phyloP scores from a whole-genome alignment of 345 rosid species.

The Syzygium jambos region DNA sequence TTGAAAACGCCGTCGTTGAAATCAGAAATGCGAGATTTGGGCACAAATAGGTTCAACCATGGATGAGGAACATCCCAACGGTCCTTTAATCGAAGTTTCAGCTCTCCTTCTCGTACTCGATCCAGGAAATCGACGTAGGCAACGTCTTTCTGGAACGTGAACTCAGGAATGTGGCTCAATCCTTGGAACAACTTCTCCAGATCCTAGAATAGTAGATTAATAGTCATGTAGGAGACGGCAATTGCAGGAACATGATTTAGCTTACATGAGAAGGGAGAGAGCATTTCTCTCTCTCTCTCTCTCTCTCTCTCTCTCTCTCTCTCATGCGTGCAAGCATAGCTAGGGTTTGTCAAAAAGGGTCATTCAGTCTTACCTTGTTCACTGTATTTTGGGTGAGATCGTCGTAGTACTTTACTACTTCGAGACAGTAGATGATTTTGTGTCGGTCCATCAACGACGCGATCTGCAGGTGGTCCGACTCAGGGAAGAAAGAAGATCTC shows the following conservation, averaged over 20 bases:
- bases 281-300: background rate
- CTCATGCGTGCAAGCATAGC: background rate
- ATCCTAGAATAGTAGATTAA: slow-evolving; percentile 6
- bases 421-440: slow-evolving; percentile 35
- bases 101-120: slow-evolving; percentile 67
- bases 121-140: slow-evolving; percentile 46
- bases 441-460: slow-evolving; percentile 21
- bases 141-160: slow-evolving; percentile 18
- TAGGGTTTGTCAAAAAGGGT: background rate
- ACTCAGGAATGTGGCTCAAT: slow-evolving; percentile 8
- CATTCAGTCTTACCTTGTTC: slow-evolving; percentile 10
- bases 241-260: background rate
- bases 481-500: slow-evolving; percentile 37
- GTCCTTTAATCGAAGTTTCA: slow-evolving; percentile 48
- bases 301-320: background rate
- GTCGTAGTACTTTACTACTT: slow-evolving; percentile 29
- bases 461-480: slow-evolving; percentile 15
- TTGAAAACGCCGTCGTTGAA: slow-evolving; percentile 63
- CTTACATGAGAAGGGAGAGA: no score
- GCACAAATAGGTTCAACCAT: slow-evolving; percentile 84
- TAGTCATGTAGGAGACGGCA: background rate
- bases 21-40: slow-evolving; percentile 51
- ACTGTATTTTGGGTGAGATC: slow-evolving; percentile 12
- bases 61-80: slow-evolving; percentile 97
- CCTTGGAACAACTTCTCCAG: slow-evolving; percentile 8